Base-by-base conservation (phyloP, 345 rosid species). In the Tarenaya hassleriana region DNA sequence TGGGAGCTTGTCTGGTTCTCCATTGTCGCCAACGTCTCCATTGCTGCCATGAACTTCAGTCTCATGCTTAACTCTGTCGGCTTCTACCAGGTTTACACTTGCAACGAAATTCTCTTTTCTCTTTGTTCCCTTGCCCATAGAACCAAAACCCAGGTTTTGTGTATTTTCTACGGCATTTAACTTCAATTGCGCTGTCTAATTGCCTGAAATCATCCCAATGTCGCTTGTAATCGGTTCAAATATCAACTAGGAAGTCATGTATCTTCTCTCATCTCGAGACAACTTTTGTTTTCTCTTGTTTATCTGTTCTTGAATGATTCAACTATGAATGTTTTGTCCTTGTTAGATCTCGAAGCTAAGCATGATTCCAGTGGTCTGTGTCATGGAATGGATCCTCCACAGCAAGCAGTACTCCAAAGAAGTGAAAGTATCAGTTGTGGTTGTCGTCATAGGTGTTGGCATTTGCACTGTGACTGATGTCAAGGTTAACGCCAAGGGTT, bases 1-100 rank as follows among this genome's bases (percentile, higher is more conserved):
- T 90, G 95, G 97, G 97, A 90, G 78, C 91, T 90, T 32, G 67
- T 90, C 43, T 86, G 94, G 94, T 90, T 90, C 73, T 84, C 95
- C 10, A 45, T 86, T 5, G 80, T 90, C 33, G 97, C 95, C 33
- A 90, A 90, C 55, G 66, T 61, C 52, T 90, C 97, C 16, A 90
- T 90, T 5, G 70, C 89, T 0, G 84, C 86, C 47, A 90, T 90
- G 97, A 90, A 86, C 66, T 64, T 90, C 47, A 90, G 97, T 55
- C 95, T 90, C 68, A 84, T 90, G 97, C 85, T 90, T 39, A 86
- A 86, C 62, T 90, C 97, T 34, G 94, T 90, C 12, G 97, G 94
- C 19, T 90, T 90, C 60, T 90, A 90, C 47, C 97, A 90, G 64
- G 97, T 81, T 41, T 42, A n/a, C n/a, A n/a, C n/a, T 29, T 24